Percentiles rank a stretch among this genome's conserved stretches.
phyloP scores from a whole-genome alignment of 495 filamentous ascomycete species.

The Aspergillus avenaceus region DNA sequence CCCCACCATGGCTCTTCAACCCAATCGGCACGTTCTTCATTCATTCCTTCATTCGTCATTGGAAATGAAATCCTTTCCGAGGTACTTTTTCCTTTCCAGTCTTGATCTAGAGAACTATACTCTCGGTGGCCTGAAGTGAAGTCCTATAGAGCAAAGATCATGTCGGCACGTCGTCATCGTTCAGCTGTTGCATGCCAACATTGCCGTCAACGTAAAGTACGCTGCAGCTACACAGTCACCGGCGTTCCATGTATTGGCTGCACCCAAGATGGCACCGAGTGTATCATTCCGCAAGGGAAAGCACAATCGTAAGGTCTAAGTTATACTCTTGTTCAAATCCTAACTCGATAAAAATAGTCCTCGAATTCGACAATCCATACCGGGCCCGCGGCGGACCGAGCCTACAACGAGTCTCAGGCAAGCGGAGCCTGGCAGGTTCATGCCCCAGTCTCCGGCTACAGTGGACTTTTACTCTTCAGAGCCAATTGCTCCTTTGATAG shows the following conservation, averaged over 20 bases:
- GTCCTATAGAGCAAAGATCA: neutral
- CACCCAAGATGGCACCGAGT: slow-evolving; percentile 22
- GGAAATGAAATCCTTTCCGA: neutral
- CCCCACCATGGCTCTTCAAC: too few species aligned
- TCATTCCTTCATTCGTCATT: too few species aligned
- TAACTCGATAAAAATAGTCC: neutral
- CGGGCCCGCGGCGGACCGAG: neutral
- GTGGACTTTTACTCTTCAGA: neutral
- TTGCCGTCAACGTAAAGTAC: slow-evolving; percentile 28
- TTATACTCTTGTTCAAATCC: slow-evolving; percentile 3
- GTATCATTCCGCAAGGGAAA: slow-evolving; percentile 12
- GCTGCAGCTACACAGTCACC: slow-evolving; percentile 25
- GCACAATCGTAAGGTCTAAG: neutral
- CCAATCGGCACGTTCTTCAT: neutral
- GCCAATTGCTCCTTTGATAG: neutral
- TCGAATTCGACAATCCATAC: neutral
- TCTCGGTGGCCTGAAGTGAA: neutral
- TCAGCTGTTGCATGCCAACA: slow-evolving; percentile 26
- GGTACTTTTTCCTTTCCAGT: neutral
- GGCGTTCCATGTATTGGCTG: slow-evolving; percentile 26
- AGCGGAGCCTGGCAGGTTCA: neutral
- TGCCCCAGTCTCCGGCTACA: neutral
- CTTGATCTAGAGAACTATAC: neutral
- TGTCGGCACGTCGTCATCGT: slow-evolving; percentile 26
- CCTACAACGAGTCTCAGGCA: neutral